phyloP scores from a whole-genome alignment of 345 rosid genomes.

The Carallia brachiata region DNA sequence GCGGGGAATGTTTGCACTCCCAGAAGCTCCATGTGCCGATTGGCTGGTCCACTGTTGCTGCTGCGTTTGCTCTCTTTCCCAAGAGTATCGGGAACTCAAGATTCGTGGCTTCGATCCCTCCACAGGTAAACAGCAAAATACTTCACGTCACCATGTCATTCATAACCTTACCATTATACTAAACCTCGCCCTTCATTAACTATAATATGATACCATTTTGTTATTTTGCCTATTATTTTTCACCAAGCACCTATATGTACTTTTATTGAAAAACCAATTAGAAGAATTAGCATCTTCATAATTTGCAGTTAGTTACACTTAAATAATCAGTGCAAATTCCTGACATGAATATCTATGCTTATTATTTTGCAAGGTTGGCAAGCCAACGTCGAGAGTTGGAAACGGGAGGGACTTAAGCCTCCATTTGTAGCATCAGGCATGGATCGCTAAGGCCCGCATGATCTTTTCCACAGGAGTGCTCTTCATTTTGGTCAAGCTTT shows the following conservation, averaged over 20 bases:
- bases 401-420: conserved; percentile 36
- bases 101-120: conserved; percentile 47
- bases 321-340: too few relatives aligned
- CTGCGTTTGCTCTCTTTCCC: conserved; percentile 48
- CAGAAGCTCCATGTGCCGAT: conserved; percentile 53
- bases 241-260: too few relatives aligned
- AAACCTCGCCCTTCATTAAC: too few relatives aligned
- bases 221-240: too few relatives aligned
- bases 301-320: too few relatives aligned
- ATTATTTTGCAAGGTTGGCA: conserved; percentile 47
- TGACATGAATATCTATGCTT: background rate
- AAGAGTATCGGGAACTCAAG: conserved; percentile 58
- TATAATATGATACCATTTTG: too few relatives aligned
- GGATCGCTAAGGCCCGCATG: conserved; percentile 14
- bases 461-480: too few relatives aligned
- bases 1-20: conserved; percentile 37
- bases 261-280: too few relatives aligned
- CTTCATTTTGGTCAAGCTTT: too few relatives aligned
- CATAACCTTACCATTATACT: too few relatives aligned
- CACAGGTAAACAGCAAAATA: conserved; percentile 28
- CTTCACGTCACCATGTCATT: too few relatives aligned
- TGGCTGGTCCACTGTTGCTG: conserved; percentile 43
- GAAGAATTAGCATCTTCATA: too few relatives aligned
- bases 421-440: conserved; percentile 19
- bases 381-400: conserved; percentile 54